These are phyloP conservation scores for Vachellia collinsii DNA, from an alignment of 306 rosid species.

Conservation along the genomic window DNA sequence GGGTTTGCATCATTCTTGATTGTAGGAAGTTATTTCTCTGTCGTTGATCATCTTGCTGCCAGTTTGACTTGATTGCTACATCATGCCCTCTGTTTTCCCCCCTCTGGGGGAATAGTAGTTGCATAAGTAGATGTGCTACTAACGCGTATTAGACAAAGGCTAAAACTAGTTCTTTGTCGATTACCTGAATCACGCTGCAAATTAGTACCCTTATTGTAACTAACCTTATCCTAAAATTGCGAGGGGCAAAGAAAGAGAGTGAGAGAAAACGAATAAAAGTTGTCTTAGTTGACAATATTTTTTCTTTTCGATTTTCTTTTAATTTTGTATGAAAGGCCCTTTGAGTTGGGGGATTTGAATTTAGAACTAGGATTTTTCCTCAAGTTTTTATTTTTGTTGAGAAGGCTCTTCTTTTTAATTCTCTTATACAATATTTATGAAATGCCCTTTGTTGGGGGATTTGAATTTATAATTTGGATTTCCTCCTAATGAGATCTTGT, in stretches of 20 bases:
- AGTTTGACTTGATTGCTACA: constrained; percentile 40
- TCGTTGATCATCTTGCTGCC: constrained; percentile 60
- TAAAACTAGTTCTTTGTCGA: background rate
- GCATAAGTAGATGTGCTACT: constrained; percentile 7
- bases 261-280: background rate
- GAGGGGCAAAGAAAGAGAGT: constrained; percentile 7
- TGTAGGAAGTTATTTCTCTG: constrained; percentile 73
- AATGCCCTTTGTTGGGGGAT: constrained; percentile 3
- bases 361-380: background rate
- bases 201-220: background rate
- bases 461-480: background rate
- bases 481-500: background rate
- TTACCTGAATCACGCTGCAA: constrained; percentile 1
- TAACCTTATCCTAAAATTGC: background rate
- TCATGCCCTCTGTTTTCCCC: background rate
- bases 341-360: constrained; percentile 29
- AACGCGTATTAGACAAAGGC: constrained; percentile 1
- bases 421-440: background rate
- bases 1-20: constrained; percentile 72
- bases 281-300: background rate
- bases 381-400: background rate
- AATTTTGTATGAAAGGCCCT: constrained; percentile 15
- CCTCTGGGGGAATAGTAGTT: no score
- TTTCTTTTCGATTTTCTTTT: constrained; percentile 14
- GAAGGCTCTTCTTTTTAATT: background rate